Percentiles rank a stretch among this genome's conserved stretches.
Conservation (phyloP, 2,329 filamentous ascomycete species). For the Polychaeton citri region DNA sequence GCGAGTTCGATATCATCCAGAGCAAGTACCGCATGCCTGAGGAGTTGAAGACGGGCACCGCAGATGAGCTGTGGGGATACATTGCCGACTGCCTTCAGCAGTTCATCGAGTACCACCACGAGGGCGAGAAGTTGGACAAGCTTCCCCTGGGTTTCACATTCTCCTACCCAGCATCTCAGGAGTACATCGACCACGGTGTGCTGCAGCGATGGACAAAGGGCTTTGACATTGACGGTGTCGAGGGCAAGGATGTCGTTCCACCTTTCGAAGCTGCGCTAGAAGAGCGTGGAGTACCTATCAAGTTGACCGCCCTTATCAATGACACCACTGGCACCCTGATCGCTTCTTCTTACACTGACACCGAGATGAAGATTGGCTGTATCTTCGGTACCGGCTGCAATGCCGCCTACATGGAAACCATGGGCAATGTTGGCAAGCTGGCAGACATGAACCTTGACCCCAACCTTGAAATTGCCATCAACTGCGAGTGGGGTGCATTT, state of each 20-base stretch:
- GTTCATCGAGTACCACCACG: conserved; percentile 78
- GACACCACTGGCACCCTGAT: conserved; percentile 96
- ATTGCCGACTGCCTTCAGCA: conserved; percentile 85
- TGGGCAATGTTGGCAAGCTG: conserved; percentile 83
- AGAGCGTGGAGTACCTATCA: conserved; percentile 75
- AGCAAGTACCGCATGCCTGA: conserved; percentile 93
- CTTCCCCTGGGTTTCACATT: conserved; percentile 89
- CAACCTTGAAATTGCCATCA: conserved; percentile 71
- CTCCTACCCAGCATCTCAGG: conserved; percentile 85
- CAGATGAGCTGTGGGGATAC: conserved; percentile 87
- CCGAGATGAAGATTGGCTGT: conserved; percentile 84
- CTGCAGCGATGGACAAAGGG: conserved; percentile 96
- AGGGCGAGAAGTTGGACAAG: conserved; percentile 48
- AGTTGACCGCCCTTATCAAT: conserved; percentile 85
- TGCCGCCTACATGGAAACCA: conserved; percentile 93
- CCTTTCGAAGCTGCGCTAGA: conserved; percentile 70
- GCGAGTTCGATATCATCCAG: conserved; percentile 87
- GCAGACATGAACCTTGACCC: conserved; percentile 78
- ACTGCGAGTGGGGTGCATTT: conserved; percentile 95
- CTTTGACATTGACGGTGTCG: conserved; percentile 84
- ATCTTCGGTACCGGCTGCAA: conserved; percentile 99
- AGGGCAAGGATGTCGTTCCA: conserved; percentile 80
- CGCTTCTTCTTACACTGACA: conserved; percentile 91
- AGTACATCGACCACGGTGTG: conserved; percentile 84
- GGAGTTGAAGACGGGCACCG: conserved; percentile 72